Evolutionary conservation across 768 basidiomycete genomes (phyloP), one percentile per base, ranked within the genome.

Genomic region (Pleurotus tuber-regium): DNA sequence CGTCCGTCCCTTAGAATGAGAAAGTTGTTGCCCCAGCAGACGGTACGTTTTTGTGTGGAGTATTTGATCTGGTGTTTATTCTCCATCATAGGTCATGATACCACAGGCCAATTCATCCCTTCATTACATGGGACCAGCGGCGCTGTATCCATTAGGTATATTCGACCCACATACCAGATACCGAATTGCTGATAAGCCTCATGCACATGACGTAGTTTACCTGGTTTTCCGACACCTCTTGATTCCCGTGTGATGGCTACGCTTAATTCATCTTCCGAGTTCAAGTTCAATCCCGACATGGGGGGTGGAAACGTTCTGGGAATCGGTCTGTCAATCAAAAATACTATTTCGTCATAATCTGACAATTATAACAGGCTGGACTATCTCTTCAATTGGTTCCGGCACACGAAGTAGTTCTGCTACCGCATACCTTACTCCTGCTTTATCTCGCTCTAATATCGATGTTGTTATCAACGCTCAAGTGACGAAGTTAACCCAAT

Each of bases 401-500:
- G 66, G 66, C 8, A 54, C 58, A n/a, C 61, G 71, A 21, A 72
- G 70, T 56, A 70, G 66, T 40, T 69, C 74, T 38, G 69, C 70
- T 1, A 69, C 65, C 3, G 59, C 64, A 10, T 75, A 72, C 56
- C 62, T 74, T 4, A 59, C 55, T 0, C 55, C 61, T 10, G 63
- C 53, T 26, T 51, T 64, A 7, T 40, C 56, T 4, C 69, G 72
- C 1, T 54, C 61, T 8, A 74, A 75, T 51, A 57, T 77, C 11
- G 60, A 67, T 35, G 65, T 76, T 19, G 53, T 74, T 16, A 50
- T 70, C 19, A 64, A 68, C 43, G 65, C 70, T 1, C 63, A 63
- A 12, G 70, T 67, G 4, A 61, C 64, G 5, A 64, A 63, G 30
- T 56, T 72, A 1, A 35, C 66, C 5, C 60, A 62, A 19, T 53